Evolutionary conservation across 1,284 basidiomycete species (phyloP), one percentile per base, ranked within the genome.

Genomic region (Hemileia vastatrix): DNA sequence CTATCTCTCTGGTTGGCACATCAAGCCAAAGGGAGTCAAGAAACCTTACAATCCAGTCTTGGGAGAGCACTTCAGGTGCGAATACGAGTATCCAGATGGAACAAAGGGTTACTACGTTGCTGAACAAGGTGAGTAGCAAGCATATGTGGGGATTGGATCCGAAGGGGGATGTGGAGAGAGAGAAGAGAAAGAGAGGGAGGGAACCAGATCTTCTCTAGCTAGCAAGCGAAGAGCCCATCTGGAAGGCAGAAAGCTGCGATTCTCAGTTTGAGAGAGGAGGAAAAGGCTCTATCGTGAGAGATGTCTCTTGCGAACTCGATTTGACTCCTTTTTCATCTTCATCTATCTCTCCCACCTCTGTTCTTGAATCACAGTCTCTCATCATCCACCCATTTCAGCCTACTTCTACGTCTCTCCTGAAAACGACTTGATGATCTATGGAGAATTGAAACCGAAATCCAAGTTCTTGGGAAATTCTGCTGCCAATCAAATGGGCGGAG

Each of bases 1-100:
- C 77, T 98, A 97, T 75, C 85, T 97, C 50, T 88, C 90, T n/a
- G 94, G 94, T 49, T 98, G 94, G 94, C 94, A 98, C 77, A 95
- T 97, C 79, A 97, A 97, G 79, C 93, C 94, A 47, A 95, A 92
- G 78, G 94, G 94, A n/a, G 94, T 97, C 67, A 98, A 98, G 86
- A 98, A 98, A 79, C 94, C 94, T 83, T 97, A 97, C 78, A 98
- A 98, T 76, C 94, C 95, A 31, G 83, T 96, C 11, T 84, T 97
- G 6, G 94, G 94, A 63, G 94, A 98, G 76, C 93, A 95, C 79
- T 98, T 96, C 82, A 84, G 94, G 55, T 97, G 94, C 78, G 81
- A 86, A 63, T 98, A 97, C 76, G 85, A 90, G 76, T 98, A 97
- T 77, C 78, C 85, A 4, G 86, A 97, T 72, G 90, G 90, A 24